phyloP scores from a whole-genome alignment of 352 stramenopile genomes.

The Phytophthora capsici region DNA sequence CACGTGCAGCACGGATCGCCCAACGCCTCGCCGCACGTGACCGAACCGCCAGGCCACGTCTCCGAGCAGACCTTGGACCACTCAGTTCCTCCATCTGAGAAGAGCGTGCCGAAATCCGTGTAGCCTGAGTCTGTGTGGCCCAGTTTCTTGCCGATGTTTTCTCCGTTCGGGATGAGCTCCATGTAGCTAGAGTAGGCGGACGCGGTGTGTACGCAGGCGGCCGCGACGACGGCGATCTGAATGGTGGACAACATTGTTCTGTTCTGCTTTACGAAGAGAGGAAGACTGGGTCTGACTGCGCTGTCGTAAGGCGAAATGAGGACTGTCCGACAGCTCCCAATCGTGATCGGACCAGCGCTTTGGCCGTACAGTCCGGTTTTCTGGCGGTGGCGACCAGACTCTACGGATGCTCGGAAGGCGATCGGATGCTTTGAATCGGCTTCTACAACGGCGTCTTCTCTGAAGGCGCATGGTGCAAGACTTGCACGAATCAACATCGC shows the following conservation, averaged over 20 bases:
- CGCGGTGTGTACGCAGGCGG: conserved; percentile 26
- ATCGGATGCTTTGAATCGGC: conserved; percentile 20
- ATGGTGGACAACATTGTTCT: conserved; percentile 23
- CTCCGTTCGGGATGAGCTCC: conserved; percentile 54
- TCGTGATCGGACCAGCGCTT: conserved; percentile 14
- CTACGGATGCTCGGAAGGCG: conserved; percentile 27
- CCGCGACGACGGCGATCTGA: conserved; percentile 30
- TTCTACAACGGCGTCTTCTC: conserved; percentile 22
- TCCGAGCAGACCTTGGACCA: conserved; percentile 51
- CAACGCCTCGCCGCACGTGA: conserved; percentile 47
- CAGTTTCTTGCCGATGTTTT: conserved; percentile 47
- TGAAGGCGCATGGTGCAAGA: conserved; percentile 15
- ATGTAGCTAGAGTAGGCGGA: conserved; percentile 40
- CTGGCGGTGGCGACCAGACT: conserved; percentile 36
- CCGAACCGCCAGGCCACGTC: conserved; percentile 46
- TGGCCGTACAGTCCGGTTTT: conserved; percentile 19
- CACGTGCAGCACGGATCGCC: conserved; percentile 55
- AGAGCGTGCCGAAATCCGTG: conserved; percentile 56
- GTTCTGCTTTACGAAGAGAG: conserved; percentile 2
- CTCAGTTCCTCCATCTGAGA: conserved; percentile 38
- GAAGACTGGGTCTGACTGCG: conserved; percentile 9
- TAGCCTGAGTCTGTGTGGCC: conserved; percentile 43
- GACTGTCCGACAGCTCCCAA: conserved; percentile 6
- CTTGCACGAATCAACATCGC: conserved; percentile 14
- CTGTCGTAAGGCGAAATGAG: conserved; percentile 37